phyloP scores from a whole-genome alignment of 2,329 filamentous ascomycete genomes.

The Exophiala mesophila region DNA sequence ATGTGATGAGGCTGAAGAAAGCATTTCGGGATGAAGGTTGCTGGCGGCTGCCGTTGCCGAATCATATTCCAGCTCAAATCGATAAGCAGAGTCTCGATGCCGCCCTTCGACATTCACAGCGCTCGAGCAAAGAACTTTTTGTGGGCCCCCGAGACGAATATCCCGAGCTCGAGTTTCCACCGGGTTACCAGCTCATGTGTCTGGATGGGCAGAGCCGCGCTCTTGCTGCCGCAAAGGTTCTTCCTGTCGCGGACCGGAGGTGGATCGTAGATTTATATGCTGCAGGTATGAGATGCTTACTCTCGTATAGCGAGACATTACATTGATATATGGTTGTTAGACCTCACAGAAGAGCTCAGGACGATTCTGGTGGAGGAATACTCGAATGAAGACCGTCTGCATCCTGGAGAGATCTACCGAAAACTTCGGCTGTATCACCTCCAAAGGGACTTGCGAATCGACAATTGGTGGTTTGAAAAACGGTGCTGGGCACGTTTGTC shows the following conservation, averaged over 20 bases:
- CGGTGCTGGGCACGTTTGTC: slow-evolving; percentile 27
- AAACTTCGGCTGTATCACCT: slow-evolving; percentile 29
- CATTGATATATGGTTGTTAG: slow-evolving; percentile 14
- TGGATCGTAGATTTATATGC: slow-evolving; percentile 33
- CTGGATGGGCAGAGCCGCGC: slow-evolving; percentile 29
- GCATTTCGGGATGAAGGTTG: slow-evolving; percentile 3
- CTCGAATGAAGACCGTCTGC: slow-evolving; percentile 27
- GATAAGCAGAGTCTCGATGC: slow-evolving; percentile 27
- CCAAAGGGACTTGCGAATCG: too few relatives aligned
- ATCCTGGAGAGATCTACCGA: slow-evolving; percentile 30
- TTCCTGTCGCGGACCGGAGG: slow-evolving; percentile 25
- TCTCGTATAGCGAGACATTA: background rate
- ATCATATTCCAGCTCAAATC: slow-evolving; percentile 32
- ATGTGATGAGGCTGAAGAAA: slow-evolving; percentile 1
- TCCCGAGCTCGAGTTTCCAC: slow-evolving; percentile 23
- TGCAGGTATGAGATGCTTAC: slow-evolving; percentile 20
- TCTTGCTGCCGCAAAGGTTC: slow-evolving; percentile 20
- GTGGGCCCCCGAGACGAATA: slow-evolving; percentile 9
- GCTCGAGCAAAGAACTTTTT: slow-evolving; percentile 8
- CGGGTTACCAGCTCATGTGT: slow-evolving; percentile 22
- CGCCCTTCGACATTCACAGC: slow-evolving; percentile 13
- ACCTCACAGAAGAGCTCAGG: slow-evolving; percentile 27
- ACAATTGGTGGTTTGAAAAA: slow-evolving; percentile 19
- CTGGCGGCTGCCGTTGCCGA: slow-evolving; percentile 25
- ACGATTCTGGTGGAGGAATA: slow-evolving; percentile 30